Percentiles rank a stretch among this genome's conserved stretches.
Conservation (phyloP, 2,329 filamentous ascomycete species). For the Colletotrichum phormii region DNA sequence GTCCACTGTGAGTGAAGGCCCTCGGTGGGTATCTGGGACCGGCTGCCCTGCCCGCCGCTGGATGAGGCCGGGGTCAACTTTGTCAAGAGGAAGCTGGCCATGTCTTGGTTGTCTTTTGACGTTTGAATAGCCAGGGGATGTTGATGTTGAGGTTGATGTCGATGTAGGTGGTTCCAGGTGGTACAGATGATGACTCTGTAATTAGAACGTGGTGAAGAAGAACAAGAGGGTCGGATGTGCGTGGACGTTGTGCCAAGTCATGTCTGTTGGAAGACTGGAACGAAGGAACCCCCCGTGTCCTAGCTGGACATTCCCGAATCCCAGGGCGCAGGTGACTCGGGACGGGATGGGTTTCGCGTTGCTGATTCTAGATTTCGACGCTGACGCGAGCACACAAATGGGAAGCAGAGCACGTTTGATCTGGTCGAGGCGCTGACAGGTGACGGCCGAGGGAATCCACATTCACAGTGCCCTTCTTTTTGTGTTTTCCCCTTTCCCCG, state of each 20-base stretch:
- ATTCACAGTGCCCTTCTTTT: slow-evolving; percentile 20
- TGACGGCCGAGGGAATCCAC: slow-evolving; percentile 32
- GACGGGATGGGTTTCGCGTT: slow-evolving; percentile 36
- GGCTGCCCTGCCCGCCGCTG: slow-evolving; percentile 8
- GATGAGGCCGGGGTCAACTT: background rate
- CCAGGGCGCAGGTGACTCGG: slow-evolving; percentile 32
- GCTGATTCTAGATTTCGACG: slow-evolving; percentile 37
- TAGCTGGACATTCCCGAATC: slow-evolving; percentile 1
- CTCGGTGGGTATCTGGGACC: slow-evolving; percentile 13
- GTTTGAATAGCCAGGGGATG: background rate
- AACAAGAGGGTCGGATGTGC: slow-evolving; percentile 4
- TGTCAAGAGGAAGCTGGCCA: background rate
- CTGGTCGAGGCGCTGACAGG: slow-evolving; percentile 23
- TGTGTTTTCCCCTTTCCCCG: slow-evolving; percentile 5
- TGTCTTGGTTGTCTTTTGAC: background rate
- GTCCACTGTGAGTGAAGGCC: slow-evolving; percentile 19
- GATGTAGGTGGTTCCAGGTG: background rate
- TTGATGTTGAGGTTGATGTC: background rate
- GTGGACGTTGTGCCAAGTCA: slow-evolving; percentile 17
- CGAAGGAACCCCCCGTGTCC: slow-evolving; percentile 14
- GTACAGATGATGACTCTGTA: background rate
- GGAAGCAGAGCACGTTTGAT: slow-evolving; percentile 35
- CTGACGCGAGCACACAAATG: slow-evolving; percentile 34
- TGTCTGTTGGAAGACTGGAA: slow-evolving; percentile 1
- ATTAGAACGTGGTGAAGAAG: background rate